Base-by-base conservation (phyloP, 2,329 filamentous ascomycete species). In the Aureobasidium sp. region DNA sequence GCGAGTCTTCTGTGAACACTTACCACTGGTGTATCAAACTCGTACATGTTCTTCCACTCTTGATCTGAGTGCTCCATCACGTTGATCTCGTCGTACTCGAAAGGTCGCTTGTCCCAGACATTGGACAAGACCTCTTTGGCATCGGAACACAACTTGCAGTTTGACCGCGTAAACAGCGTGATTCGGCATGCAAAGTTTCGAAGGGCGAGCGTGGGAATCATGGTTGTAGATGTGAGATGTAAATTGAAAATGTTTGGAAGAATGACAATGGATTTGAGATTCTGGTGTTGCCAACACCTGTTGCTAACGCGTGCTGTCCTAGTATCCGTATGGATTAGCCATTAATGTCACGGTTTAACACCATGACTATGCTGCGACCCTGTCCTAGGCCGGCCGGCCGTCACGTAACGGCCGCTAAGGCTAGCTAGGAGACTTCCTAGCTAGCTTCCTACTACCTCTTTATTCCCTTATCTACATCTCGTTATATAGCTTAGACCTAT, bases 1-100 rank as follows among this genome's bases (percentile, higher is more conserved):
- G n/a, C 11, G 60, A 42, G 35, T n/a, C 27, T 40, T 29, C 19
- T 8, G 19, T 29, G 12, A 33, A 12, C 7, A 64, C 76, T 69
- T 77, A 92, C 89, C 69, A 92, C 89, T 0, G 89, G 89, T 8
- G 90, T 89, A 67, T 93, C 89, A 71, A 91, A 90, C 62, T 91
- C 89, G 70, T 93, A 93, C 1, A 91, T 70, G 53, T 86, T 80
- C 68, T 83, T 85, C 89, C 89, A 93, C 27, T 78, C 75, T 64
- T 84, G 81, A 17, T 81, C 80, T 29, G 84, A 82, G 0, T 82
- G 78, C 53, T 82, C 80, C 75, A 89, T 84, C 53, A 92, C 84
- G 70, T 91, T 81, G 64, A 90, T 78, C 72, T 91, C 87, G 8
- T 79, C 77, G 72, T 85, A 91, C 19, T 80, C 80, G 72, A 92